These are phyloP conservation scores for Trichosanthes cucumerina DNA, from an alignment of 306 rosid genomes.

Conservation along the genomic window DNA sequence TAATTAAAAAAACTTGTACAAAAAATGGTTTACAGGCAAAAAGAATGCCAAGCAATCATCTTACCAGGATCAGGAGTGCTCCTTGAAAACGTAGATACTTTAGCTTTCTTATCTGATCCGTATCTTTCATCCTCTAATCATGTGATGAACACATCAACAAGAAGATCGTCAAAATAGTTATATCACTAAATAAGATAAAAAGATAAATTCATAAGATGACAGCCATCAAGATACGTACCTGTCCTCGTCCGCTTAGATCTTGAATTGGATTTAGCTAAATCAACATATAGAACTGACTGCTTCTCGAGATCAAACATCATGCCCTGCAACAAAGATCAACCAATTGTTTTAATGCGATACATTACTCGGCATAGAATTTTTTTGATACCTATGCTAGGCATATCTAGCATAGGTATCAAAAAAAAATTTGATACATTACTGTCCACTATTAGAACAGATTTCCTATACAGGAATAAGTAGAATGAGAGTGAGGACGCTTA, in stretches of 20 bases:
- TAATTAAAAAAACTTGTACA: background rate
- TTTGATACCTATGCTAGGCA: background rate
- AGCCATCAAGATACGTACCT: constrained; percentile 19
- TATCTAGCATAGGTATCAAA: too few relatives aligned
- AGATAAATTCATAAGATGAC: background rate
- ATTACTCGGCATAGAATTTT: background rate
- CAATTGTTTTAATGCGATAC: background rate
- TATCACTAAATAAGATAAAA: background rate
- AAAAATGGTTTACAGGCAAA: constrained; percentile 7
- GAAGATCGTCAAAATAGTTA: constrained; percentile 12
- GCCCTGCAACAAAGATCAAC: constrained; percentile 50
- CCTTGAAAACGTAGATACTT: constrained; percentile 48
- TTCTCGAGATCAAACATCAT: constrained; percentile 95
- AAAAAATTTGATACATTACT: too few relatives aligned
- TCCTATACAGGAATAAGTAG: background rate
- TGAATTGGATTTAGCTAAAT: constrained; percentile 91
- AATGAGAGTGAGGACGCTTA: background rate
- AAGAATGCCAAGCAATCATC: constrained; percentile 17
- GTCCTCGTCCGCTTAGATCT: constrained; percentile 75
- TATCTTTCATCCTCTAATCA: constrained; percentile 61
- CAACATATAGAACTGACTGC: constrained; percentile 71
- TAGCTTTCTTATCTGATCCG: constrained; percentile 72
- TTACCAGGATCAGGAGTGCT: constrained; percentile 64
- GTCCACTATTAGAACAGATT: background rate
- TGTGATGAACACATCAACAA: constrained; percentile 14